phyloP scores from a whole-genome alignment of 208 protist genomes.

The Acanthamoeba healyi region DNA sequence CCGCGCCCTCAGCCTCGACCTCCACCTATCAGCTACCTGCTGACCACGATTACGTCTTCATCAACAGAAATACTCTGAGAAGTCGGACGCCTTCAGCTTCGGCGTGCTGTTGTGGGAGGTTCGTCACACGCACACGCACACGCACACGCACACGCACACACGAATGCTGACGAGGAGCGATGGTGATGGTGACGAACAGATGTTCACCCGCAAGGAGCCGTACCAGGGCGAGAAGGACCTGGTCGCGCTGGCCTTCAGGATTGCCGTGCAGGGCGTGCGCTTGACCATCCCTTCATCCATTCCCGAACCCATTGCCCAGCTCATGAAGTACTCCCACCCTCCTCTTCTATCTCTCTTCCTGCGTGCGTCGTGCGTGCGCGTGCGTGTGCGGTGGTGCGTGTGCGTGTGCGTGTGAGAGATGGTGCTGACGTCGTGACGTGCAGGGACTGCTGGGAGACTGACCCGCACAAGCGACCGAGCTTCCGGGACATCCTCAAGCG shows the following conservation, averaged over 20 bases:
- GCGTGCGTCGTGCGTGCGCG: not conserved
- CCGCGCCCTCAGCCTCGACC: too few species aligned
- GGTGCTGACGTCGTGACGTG: not conserved
- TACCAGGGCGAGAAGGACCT: constrained; percentile 49
- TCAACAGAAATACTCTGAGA: constrained; percentile 39
- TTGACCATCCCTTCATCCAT: constrained; percentile 10
- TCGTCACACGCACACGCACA: too few species aligned
- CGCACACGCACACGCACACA: too few species aligned
- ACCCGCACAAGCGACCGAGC: constrained; percentile 53
- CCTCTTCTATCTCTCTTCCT: not conserved
- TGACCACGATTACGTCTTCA: too few species aligned
- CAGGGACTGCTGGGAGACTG: constrained; percentile 51
- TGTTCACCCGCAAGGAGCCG: constrained; percentile 37
- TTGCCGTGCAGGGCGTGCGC: constrained; percentile 23
- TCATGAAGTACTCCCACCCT: not conserved
- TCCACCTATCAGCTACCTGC: too few species aligned
- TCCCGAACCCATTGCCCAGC: not conserved
- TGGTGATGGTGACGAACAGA: not conserved
- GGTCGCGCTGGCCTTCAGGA: constrained; percentile 59
- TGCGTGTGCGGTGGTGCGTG: not conserved
- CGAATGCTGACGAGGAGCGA: not conserved
- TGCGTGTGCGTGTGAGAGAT: not conserved
- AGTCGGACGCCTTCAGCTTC: constrained; percentile 46
- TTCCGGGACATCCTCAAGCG: constrained; percentile 50
- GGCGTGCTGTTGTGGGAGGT: constrained; percentile 47